Percentiles rank a stretch among this genome's conserved stretches.
These are phyloP conservation scores for Phytomonas serpens DNA, from an alignment of 208 protist species.

Conservation along the genomic window DNA sequence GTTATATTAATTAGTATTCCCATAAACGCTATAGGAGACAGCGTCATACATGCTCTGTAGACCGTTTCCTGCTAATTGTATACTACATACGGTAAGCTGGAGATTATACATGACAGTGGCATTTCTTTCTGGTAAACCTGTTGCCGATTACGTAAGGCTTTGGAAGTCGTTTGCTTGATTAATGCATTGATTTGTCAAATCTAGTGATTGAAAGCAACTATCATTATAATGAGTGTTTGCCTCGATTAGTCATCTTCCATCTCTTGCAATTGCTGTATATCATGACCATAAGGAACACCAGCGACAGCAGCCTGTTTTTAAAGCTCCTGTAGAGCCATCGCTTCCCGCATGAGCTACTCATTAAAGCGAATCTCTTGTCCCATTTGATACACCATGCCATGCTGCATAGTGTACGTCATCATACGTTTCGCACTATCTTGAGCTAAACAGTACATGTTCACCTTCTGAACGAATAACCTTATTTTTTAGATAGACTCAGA, in stretches of 20 bases:
- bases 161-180: conserved; percentile 4
- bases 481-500: background rate
- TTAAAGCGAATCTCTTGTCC: conserved; percentile 17
- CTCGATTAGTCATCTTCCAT: background rate
- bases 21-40: background rate
- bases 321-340: conserved; percentile 25
- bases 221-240: conserved; percentile 6
- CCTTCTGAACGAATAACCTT: background rate
- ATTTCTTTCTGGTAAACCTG: conserved; percentile 6
- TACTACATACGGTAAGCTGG: background rate
- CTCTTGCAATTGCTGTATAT: conserved; percentile 5
- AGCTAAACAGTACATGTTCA: conserved; percentile 21
- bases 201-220: background rate
- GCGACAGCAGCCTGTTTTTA: conserved; percentile 26
- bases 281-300: conserved; percentile 6
- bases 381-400: conserved; percentile 21
- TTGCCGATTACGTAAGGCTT: background rate
- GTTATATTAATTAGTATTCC: background rate
- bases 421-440: conserved; percentile 19
- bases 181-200: background rate
- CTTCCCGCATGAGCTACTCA: conserved; percentile 21
- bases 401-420: conserved; percentile 20
- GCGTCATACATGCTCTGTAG: background rate
- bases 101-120: background rate
- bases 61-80: background rate